A percentile compares a stretch with the other conserved stretches of the same genome.
These are phyloP conservation scores for Curvularia spicifera DNA, from an alignment of 2,329 filamentous ascomycete genomes.

Conservation along the genomic window DNA sequence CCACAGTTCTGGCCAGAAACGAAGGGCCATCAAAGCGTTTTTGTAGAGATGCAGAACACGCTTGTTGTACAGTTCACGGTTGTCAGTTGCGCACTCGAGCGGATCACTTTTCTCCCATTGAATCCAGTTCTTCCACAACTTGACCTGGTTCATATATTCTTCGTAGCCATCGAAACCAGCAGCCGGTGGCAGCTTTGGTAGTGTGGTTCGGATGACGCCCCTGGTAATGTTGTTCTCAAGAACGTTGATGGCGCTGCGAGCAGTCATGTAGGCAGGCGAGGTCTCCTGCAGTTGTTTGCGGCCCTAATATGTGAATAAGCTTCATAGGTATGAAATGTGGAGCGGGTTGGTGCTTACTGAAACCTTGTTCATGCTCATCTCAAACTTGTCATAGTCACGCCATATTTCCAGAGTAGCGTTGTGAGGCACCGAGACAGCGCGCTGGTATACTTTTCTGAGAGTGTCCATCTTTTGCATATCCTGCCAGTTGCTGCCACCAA, in stretches of 20 bases:
- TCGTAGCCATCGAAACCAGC: constrained; percentile 85
- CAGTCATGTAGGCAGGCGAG: constrained; percentile 94
- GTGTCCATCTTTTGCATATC: constrained; percentile 98
- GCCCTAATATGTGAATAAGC: constrained; percentile 62
- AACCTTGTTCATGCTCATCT: constrained; percentile 90
- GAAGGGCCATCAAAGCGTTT: constrained; percentile 88
- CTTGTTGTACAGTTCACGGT: constrained; percentile 74
- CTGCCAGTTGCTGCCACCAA: constrained; percentile 89
- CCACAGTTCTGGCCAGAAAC: constrained; percentile 97
- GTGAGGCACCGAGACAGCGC: constrained; percentile 85
- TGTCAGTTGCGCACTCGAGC: constrained; percentile 82
- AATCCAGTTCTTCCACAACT: constrained; percentile 93
- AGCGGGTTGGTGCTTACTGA: constrained; percentile 65
- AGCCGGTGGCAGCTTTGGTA: constrained; percentile 82
- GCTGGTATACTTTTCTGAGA: constrained; percentile 89
- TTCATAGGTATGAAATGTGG: not conserved
- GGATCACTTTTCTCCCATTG: constrained; percentile 94
- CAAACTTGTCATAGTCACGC: constrained; percentile 98
- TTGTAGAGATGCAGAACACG: constrained; percentile 91
- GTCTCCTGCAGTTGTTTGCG: constrained; percentile 94
- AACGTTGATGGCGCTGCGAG: constrained; percentile 85
- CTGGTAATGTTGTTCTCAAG: constrained; percentile 90
- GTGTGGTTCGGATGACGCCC: constrained; percentile 74
- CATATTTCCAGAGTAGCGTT: constrained; percentile 82
- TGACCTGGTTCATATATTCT: constrained; percentile 83